These are phyloP conservation scores for Clavispora santaluciae DNA, from an alignment of 805 yeast species.

Conservation along the genomic window DNA sequence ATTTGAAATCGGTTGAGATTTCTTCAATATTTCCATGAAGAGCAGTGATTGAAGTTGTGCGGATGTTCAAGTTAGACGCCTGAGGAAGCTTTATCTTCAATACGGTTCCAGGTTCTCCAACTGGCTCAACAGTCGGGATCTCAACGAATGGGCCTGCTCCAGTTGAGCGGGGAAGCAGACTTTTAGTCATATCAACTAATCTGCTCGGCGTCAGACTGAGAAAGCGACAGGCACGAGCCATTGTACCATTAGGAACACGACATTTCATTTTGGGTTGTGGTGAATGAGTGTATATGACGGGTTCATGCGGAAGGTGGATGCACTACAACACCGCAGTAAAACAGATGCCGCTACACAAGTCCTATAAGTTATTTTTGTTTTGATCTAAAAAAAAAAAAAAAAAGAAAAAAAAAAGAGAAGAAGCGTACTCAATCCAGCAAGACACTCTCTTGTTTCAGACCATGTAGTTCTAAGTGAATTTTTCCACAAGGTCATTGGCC, in stretches of 20 bases:
- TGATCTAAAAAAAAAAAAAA: constrained; percentile 1
- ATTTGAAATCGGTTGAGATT: constrained; percentile 3
- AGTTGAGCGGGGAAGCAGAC: constrained; percentile 4
- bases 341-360: background rate
- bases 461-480: background rate
- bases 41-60: constrained; percentile 4
- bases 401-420: background rate
- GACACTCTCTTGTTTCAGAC: background rate
- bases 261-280: background rate
- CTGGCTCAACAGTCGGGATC: constrained; percentile 6
- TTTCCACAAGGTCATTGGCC: constrained; percentile 19
- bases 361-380: background rate
- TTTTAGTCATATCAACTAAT: background rate
- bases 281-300: no score
- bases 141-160: constrained; percentile 13
- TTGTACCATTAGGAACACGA: background rate
- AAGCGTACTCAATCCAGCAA: constrained; percentile 1
- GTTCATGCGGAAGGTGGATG: background rate
- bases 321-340: background rate
- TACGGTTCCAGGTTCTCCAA: constrained; percentile 5
- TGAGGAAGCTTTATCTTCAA: constrained; percentile 8
- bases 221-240: background rate
- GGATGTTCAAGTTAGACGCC: constrained; percentile 6
- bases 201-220: background rate
- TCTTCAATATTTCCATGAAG: constrained; percentile 5